Conservation (phyloP, 2,329 filamentous ascomycete species). For the Cytospora schulzeri region DNA sequence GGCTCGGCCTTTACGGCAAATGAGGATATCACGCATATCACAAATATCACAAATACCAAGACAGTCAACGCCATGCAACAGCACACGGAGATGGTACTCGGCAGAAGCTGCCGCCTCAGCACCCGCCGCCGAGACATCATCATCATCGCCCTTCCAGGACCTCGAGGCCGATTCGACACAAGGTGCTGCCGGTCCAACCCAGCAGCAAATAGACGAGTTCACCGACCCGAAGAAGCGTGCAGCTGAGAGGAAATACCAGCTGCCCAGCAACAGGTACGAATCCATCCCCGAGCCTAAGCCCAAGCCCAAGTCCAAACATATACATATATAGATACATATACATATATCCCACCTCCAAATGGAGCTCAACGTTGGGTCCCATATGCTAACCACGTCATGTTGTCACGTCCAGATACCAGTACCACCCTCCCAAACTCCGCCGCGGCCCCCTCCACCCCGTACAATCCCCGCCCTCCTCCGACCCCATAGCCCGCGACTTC, state of each 20-base stretch:
- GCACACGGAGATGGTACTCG: conserved; percentile 48
- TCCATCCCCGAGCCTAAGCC: conserved; percentile 27
- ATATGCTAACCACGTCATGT: conserved; percentile 17
- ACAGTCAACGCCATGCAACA: conserved; percentile 37
- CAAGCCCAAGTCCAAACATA: conserved; percentile 35
- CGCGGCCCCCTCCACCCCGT: conserved; percentile 91
- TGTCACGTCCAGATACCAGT: conserved; percentile 84
- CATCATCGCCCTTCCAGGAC: conserved; percentile 44
- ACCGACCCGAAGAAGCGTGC: conserved; percentile 44
- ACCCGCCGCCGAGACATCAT: conserved; percentile 31
- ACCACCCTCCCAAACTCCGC: conserved; percentile 90
- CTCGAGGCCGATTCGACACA: conserved; percentile 56
- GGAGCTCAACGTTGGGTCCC: background rate
- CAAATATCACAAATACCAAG: conserved; percentile 10
- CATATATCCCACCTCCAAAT: background rate
- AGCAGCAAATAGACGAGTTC: conserved; percentile 41
- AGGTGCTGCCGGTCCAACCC: conserved; percentile 43
- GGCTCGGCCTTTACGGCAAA: conserved; percentile 36
- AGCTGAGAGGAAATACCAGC: conserved; percentile 39
- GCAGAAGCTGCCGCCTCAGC: conserved; percentile 42
- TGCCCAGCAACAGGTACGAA: conserved; percentile 51
- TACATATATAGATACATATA: too few species aligned
- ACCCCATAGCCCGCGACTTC: conserved; percentile 86
- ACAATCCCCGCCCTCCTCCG: conserved; percentile 82
- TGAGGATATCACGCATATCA: conserved; percentile 19